A percentile compares a stretch with the other conserved stretches of the same genome.
Evolutionary conservation across 1,284 basidiomycete genomes (phyloP).

Genomic region (Apiotrichum laibachii): DNA sequence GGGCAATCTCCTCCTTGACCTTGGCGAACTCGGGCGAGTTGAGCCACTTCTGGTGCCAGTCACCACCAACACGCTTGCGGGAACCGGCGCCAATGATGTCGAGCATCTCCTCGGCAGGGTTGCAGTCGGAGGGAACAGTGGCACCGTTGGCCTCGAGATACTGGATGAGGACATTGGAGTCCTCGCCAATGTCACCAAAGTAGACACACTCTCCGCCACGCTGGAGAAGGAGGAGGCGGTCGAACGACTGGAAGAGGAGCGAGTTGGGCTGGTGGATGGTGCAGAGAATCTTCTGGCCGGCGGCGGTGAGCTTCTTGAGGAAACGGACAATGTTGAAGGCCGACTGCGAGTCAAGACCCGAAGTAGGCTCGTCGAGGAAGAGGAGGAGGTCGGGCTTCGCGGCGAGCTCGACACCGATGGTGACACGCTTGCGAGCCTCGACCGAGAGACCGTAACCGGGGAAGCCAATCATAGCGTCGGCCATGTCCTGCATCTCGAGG

Average conservation of each 20-base stretch:
- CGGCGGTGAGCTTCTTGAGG: slow-evolving; percentile 59
- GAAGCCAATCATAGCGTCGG: slow-evolving; percentile 55
- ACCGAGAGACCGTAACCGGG: slow-evolving; percentile 57
- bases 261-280: slow-evolving; percentile 55
- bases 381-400: slow-evolving; percentile 59
- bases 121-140: slow-evolving; percentile 55
- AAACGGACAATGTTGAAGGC: slow-evolving; percentile 58
- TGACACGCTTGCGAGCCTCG: slow-evolving; percentile 58
- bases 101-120: slow-evolving; percentile 56
- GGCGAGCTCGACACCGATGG: slow-evolving; percentile 62
- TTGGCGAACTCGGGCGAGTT: slow-evolving; percentile 53
- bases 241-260: slow-evolving; percentile 58
- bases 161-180: slow-evolving; percentile 55
- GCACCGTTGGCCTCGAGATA: slow-evolving; percentile 59
- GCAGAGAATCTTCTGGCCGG: slow-evolving; percentile 61
- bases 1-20: slow-evolving; percentile 50
- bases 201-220: slow-evolving; percentile 51
- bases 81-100: slow-evolving; percentile 72
- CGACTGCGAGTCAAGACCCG: slow-evolving; percentile 59
- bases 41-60: slow-evolving; percentile 75
- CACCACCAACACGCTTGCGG: slow-evolving; percentile 61
- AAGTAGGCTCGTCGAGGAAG: slow-evolving; percentile 59
- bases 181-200: slow-evolving; percentile 58
- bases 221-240: slow-evolving; percentile 56
- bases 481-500: slow-evolving; percentile 55